Evolutionary conservation across 2,329 filamentous ascomycete genomes (phyloP), one percentile per base, ranked within the genome.

Genomic region (Stemphylium beticola): DNA sequence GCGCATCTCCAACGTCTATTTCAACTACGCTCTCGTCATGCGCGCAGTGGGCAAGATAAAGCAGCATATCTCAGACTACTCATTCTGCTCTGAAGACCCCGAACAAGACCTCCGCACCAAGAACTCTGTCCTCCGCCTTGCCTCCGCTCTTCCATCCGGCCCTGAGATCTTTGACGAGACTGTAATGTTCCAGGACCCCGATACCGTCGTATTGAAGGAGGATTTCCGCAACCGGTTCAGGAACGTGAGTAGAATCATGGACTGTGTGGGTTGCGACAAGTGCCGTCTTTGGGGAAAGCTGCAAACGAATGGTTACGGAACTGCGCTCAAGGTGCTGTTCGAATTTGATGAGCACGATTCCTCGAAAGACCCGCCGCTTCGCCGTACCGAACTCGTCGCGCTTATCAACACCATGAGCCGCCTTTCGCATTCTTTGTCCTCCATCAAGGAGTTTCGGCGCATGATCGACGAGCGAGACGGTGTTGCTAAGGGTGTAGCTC

Each of bases 261-360:
- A 99, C 76, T 99, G 95, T 66, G 93, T 98, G 17, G 95, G 95
- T 39, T 99, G 95, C 76, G 95, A 99, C 79, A 99, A 99, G 79
- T 99, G 95, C 78, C 87, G 95, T 8, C 86, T 99, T 2, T 99
- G 95, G 95, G 95, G 95, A 43, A 99, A 99, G 78, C 79, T 99
- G 33, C 95, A 99, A 78, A 96, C 92, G 0, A 90, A 91, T 11
- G 95, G 95, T 2, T 98, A 97, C 72, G 95, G 95, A 44, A 92
- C 95, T 0, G 95, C 95, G 0, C 80, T 99, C 59, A 99, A 99
- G 78, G 89, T 99, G 4, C 83, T 99, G 1, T 99, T 99, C 68
- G 95, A 99, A 75, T 95, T 92, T 60, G 92, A 96, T 62, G 83
- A 88, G 60, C 83, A 79, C 6, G 82, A 86, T 66, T 82, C 80